Evolutionary conservation across 257 asterid genomes (phyloP).

Genomic region (Petrea volubilis): DNA sequence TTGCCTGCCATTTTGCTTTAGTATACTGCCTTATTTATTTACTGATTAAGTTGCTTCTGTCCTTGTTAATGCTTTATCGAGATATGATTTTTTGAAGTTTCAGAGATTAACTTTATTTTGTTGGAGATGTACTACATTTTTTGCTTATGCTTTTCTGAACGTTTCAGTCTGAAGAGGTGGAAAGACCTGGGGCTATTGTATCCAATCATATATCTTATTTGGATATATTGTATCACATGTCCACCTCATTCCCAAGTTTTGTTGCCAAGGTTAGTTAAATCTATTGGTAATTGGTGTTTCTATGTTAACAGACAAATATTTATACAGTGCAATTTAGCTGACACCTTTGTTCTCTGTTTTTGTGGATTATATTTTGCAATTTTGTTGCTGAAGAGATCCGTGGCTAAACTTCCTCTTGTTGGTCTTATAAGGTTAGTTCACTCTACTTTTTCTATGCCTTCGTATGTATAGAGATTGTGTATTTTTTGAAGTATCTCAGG

Average conservation of each 20-base stretch:
- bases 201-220: slow-evolving; percentile 89
- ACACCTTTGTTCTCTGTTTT: slow-evolving; percentile 28
- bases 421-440: slow-evolving; percentile 89
- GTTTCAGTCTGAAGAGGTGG: slow-evolving; percentile 55
- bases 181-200: slow-evolving; percentile 77
- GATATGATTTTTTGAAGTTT: slow-evolving; percentile 5
- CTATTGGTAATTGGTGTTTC: slow-evolving; percentile 12
- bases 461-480: slow-evolving; percentile 28
- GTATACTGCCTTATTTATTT: not conserved
- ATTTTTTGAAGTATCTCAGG: slow-evolving; percentile 43
- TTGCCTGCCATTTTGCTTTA: not conserved
- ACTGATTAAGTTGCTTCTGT: slow-evolving; percentile 12
- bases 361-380: slow-evolving; percentile 29
- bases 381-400: slow-evolving; percentile 84
- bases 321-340: slow-evolving; percentile 9
- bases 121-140: slow-evolving; percentile 12
- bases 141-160: slow-evolving; percentile 20
- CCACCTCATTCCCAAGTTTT: slow-evolving; percentile 88
- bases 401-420: slow-evolving; percentile 90
- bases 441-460: not conserved
- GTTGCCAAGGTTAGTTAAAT: slow-evolving; percentile 84
- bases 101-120: not conserved
- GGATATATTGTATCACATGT: slow-evolving; percentile 94
- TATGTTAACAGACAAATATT: not conserved
- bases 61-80: not conserved